Evolutionary conservation across 2,329 filamentous ascomycete genomes (phyloP).

Genomic region (Phialemoniopsis sp.): DNA sequence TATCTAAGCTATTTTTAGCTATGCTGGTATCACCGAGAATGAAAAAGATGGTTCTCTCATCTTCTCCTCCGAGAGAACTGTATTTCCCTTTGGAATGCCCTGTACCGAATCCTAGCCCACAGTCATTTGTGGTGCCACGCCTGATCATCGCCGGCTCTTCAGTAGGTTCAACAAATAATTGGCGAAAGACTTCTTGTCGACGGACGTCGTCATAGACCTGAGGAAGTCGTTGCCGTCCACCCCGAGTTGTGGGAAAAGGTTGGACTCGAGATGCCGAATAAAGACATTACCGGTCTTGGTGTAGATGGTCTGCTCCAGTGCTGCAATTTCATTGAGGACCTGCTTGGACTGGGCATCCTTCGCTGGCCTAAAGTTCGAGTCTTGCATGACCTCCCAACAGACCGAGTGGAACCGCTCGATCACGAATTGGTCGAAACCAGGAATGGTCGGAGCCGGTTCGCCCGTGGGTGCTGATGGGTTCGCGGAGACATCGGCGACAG

Average conservation of each 20-base stretch:
- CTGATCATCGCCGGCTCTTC: slow-evolving; percentile 34
- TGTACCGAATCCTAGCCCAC: no score
- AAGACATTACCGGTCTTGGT: slow-evolving; percentile 84
- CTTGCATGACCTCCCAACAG: slow-evolving; percentile 83
- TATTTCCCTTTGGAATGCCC: no score
- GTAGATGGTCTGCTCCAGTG: slow-evolving; percentile 84
- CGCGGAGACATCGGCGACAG: slow-evolving; percentile 56
- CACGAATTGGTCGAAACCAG: slow-evolving; percentile 89
- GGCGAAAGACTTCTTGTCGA: slow-evolving; percentile 58
- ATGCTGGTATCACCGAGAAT: no score
- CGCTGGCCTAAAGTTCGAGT: slow-evolving; percentile 73
- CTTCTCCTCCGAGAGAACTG: slow-evolving; percentile 1
- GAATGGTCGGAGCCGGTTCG: slow-evolving; percentile 56
- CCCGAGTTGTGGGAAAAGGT: slow-evolving; percentile 62
- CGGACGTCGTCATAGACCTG: slow-evolving; percentile 51
- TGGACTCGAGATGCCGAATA: slow-evolving; percentile 60
- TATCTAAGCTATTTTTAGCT: no score
- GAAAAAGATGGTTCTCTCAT: slow-evolving; percentile 1
- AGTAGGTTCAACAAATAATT: slow-evolving; percentile 59
- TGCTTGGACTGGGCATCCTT: slow-evolving; percentile 83
- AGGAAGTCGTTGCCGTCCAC: slow-evolving; percentile 59
- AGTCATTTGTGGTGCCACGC: no score
- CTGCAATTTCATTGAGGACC: slow-evolving; percentile 83
- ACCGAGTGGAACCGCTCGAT: slow-evolving; percentile 84
- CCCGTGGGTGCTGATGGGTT: slow-evolving; percentile 44